Percentiles rank a stretch among this genome's conserved stretches.
These are phyloP conservation scores for Exophiala mesophila DNA, from an alignment of 2,329 filamentous ascomycete species.

Conservation along the genomic window DNA sequence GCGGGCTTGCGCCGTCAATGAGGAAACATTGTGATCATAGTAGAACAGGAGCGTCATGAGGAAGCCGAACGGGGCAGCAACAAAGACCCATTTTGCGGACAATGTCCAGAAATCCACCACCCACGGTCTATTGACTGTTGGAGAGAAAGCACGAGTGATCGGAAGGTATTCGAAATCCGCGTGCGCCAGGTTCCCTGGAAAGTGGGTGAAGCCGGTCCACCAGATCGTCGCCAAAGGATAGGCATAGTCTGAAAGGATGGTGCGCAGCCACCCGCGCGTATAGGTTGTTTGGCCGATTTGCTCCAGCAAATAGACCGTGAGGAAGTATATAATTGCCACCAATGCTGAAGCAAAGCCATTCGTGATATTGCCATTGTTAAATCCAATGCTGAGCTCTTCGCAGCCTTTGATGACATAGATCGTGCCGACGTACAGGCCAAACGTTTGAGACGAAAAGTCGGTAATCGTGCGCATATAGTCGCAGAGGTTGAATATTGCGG, in stretches of 20 bases:
- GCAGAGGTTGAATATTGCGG: conserved; percentile 49
- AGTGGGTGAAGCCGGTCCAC: conserved; percentile 52
- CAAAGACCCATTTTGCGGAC: conserved; percentile 49
- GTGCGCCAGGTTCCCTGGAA: conserved; percentile 43
- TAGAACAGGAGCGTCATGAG: conserved; percentile 52
- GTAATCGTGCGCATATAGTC: conserved; percentile 58
- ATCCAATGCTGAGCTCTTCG: conserved; percentile 51
- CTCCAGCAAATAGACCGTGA: conserved; percentile 48
- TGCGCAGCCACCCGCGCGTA: conserved; percentile 1
- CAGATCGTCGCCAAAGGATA: conserved; percentile 46
- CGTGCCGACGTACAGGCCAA: conserved; percentile 53
- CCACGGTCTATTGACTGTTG: conserved; percentile 43
- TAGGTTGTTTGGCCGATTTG: conserved; percentile 36
- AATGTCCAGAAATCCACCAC: conserved; percentile 52
- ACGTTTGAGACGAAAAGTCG: conserved; percentile 51
- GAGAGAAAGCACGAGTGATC: conserved; percentile 43
- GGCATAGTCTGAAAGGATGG: conserved; percentile 9
- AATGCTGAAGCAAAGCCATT: conserved; percentile 48
- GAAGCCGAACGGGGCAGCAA: conserved; percentile 51
- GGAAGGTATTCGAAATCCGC: conserved; percentile 42
- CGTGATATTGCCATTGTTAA: conserved; percentile 36
- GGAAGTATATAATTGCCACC: conserved; percentile 50
- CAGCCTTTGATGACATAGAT: conserved; percentile 56
- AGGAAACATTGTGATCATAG: conserved; percentile 47
- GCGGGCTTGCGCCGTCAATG: conserved; percentile 51